Evolutionary conservation across 495 filamentous ascomycete genomes (phyloP).

Genomic region (Tricharina praecox): DNA sequence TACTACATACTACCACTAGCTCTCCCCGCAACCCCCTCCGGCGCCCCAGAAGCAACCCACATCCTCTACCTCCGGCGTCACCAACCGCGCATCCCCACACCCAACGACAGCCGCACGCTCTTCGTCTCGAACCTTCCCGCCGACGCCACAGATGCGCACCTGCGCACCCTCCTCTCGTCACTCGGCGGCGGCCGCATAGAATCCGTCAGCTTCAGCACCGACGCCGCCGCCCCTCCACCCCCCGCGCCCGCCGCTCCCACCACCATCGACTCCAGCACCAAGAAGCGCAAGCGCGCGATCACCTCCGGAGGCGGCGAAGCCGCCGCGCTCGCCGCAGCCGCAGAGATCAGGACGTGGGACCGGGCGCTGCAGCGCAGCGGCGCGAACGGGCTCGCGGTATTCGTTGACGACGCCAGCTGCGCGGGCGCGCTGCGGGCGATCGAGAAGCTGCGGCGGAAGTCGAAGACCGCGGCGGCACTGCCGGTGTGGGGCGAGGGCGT

Average conservation of each 20-base stretch:
- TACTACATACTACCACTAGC: background rate
- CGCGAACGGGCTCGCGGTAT: constrained; percentile 57
- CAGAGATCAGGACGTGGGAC: constrained; percentile 57
- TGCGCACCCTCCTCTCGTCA: constrained; percentile 57
- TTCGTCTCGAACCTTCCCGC: constrained; percentile 79
- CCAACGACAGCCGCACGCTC: constrained; percentile 54
- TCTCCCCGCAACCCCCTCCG: background rate
- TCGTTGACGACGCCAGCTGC: constrained; percentile 63
- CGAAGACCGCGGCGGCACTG: constrained; percentile 20
- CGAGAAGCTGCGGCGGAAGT: constrained; percentile 44
- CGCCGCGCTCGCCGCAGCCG: constrained; percentile 21
- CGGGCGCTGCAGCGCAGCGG: constrained; percentile 54
- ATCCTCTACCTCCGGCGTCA: constrained; percentile 77
- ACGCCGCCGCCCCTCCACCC: constrained; percentile 20
- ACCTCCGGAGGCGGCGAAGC: no score
- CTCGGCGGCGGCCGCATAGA: constrained; percentile 63
- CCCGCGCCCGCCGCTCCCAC: background rate
- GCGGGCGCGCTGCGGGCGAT: constrained; percentile 56
- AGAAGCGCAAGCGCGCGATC: background rate
- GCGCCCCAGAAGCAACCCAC: constrained; percentile 31
- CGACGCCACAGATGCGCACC: constrained; percentile 60
- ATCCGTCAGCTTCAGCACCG: constrained; percentile 54
- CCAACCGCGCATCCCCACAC: constrained; percentile 53
- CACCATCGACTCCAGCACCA: background rate
- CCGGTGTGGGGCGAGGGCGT: constrained; percentile 2